These are phyloP conservation scores for Suillus bovinus DNA, from an alignment of 768 basidiomycete species.

Conservation along the genomic window DNA sequence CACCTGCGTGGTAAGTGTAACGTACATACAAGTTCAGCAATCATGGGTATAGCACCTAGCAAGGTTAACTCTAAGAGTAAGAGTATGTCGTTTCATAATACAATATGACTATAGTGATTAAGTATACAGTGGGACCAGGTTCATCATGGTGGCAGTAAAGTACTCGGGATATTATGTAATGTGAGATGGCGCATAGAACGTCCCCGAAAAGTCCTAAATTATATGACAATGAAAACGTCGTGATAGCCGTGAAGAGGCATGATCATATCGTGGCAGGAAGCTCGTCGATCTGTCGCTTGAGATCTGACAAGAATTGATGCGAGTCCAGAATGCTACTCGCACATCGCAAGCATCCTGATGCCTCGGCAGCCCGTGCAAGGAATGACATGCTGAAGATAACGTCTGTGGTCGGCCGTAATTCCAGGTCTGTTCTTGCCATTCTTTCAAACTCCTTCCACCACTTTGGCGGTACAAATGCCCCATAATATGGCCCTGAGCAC, in stretches of 20 bases:
- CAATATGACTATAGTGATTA: neutral
- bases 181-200: neutral
- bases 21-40: neutral
- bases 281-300: conserved; percentile 61
- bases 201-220: neutral
- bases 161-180: neutral
- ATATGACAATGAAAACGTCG: neutral
- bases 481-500: conserved; percentile 55
- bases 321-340: conserved; percentile 66
- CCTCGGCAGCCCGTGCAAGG: conserved; percentile 50
- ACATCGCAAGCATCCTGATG: conserved; percentile 61
- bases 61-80: neutral
- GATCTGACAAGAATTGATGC: conserved; percentile 49
- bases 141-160: too few species aligned
- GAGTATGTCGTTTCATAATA: neutral
- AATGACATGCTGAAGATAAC: conserved; percentile 63
- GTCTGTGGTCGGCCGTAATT: conserved; percentile 53
- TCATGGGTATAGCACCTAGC: neutral
- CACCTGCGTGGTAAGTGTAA: too few species aligned
- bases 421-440: conserved; percentile 58
- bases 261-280: conserved; percentile 45
- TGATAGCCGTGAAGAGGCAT: neutral
- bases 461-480: conserved; percentile 51
- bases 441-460: conserved; percentile 71
- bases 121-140: too few species aligned